Evolutionary conservation across 352 stramenopile genomes (phyloP), one percentile per base, ranked within the genome.

Genomic region (Phytophthora europaea): DNA sequence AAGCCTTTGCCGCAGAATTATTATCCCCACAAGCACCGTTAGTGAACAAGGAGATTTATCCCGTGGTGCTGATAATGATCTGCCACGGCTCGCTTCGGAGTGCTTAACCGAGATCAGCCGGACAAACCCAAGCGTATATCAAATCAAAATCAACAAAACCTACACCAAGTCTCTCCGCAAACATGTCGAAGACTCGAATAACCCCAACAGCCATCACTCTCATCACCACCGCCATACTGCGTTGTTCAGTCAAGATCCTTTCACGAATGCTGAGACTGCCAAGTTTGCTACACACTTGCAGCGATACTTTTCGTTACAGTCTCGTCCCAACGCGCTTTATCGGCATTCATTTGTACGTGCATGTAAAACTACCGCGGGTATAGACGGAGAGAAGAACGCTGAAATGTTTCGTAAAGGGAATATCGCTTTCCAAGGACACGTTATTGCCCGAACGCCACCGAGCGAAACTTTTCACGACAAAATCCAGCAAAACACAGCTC

Each of bases 361-460:
- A 10, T 45, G 43, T 33, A 43, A 9, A 45, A 31, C 1, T 18
- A n/a, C 31, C 18, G 26, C 10, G 0, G 59, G 31, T 7, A 34
- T 40, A 0, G 40, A 45, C 23, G 31, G 4, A 38, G 2, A n/a
- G 18, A 50, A 78, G 50, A 3, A 20, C 48, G 6, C 23, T 61
- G 18, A 81, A 68, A 52, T 53, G 20, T 80, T 89, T 50, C 62
- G 74, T 31, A 90, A 89, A 28, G 84, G 84, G 0, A 92, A 92
- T 48, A 87, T 92, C 36, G 51, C 52, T 38, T 91, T 91, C 36
- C 67, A 67, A 72, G 84, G 84, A 7, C 66, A 76, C 1, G 15
- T 89, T 8, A 62, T 81, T 54, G 6, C 47, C 5, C 79, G 84
- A 40, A 40, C 26, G 13, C 56, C 31, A 43, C 66, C 70, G 20